Evolutionary conservation across 306 rosid genomes (phyloP).

Genomic region (Cyclanthera cordifolia): DNA sequence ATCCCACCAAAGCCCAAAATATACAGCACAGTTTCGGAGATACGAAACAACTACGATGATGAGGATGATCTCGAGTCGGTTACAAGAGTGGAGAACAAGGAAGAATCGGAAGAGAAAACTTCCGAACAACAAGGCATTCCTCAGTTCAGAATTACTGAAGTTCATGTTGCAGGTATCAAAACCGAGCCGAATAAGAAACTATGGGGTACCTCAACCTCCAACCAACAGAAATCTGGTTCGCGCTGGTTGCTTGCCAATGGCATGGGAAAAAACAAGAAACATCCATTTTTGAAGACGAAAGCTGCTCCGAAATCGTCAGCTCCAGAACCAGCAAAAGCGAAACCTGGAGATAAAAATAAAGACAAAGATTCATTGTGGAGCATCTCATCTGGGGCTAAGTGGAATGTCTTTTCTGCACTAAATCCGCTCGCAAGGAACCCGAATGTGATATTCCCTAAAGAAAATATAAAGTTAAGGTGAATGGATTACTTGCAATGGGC

Average conservation of each 20-base stretch:
- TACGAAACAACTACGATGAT: constrained; percentile 31
- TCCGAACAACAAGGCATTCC: constrained; percentile 46
- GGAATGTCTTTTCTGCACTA: constrained; percentile 51
- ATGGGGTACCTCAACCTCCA: constrained; percentile 40
- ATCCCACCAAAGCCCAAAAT: constrained; percentile 65
- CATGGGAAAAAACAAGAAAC: constrained; percentile 59
- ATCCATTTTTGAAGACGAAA: constrained; percentile 49
- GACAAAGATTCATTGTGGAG: constrained; percentile 59
- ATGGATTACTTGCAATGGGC: neutral
- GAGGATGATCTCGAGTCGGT: constrained; percentile 34
- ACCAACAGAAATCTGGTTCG: constrained; percentile 63
- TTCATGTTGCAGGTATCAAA: constrained; percentile 68
- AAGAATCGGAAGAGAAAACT: constrained; percentile 24
- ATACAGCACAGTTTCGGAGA: constrained; percentile 35
- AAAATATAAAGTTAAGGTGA: constrained; percentile 40
- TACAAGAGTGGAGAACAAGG: constrained; percentile 29
- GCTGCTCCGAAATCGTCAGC: constrained; percentile 28
- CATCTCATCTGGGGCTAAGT: constrained; percentile 57
- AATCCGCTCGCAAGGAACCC: constrained; percentile 58
- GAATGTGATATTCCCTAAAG: constrained; percentile 42
- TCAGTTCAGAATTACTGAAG: constrained; percentile 63
- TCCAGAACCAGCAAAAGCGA: constrained; percentile 37
- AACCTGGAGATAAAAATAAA: constrained; percentile 42
- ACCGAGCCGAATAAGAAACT: constrained; percentile 41
- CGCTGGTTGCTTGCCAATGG: constrained; percentile 92